A percentile compares a stretch with the other conserved stretches of the same genome.
These are phyloP conservation scores for Myxozyma vanderwaltii DNA, from an alignment of 805 yeast genomes.

Conservation along the genomic window DNA sequence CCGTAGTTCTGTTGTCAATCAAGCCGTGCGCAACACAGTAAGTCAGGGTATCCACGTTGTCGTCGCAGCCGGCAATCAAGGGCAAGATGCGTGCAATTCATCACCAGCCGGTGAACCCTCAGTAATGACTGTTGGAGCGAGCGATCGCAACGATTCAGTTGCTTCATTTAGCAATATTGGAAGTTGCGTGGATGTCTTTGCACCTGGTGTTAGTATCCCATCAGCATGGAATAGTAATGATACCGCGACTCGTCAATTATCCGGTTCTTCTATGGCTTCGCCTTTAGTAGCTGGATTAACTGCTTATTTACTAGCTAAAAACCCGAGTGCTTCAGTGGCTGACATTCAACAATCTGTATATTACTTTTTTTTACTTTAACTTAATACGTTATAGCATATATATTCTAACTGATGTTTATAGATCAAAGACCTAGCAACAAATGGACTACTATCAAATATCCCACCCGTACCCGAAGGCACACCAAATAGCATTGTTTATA, in stretches of 20 bases:
- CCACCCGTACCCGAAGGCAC: conserved; percentile 7
- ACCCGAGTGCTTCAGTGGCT: conserved; percentile 26
- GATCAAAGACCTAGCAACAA: conserved; percentile 16
- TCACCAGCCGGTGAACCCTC: conserved; percentile 94
- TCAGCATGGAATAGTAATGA: conserved; percentile 48
- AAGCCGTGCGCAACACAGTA: conserved; percentile 88
- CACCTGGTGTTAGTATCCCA: conserved; percentile 71
- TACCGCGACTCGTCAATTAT: conserved; percentile 15
- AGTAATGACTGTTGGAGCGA: conserved; percentile 55
- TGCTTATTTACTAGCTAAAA: conserved; percentile 52
- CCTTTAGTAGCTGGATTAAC: conserved; percentile 93
- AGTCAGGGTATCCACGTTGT: conserved; percentile 85
- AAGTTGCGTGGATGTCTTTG: conserved; percentile 34
- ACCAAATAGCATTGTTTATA: conserved; percentile 20
- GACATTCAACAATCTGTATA: conserved; percentile 35
- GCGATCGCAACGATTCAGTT: conserved; percentile 11
- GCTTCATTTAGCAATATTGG: conserved; percentile 30
- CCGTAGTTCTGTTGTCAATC: conserved; percentile 65
- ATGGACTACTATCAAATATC: conserved; percentile 4
- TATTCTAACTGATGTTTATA: not conserved
- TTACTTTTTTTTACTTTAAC: not conserved
- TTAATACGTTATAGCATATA: too few species aligned
- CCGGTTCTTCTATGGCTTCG: conserved; percentile 96
- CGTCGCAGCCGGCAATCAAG: conserved; percentile 96
- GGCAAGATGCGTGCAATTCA: conserved; percentile 86